Evolutionary conservation across 2,329 filamentous ascomycete species (phyloP).

Genomic region (Trichophaea hybrida): DNA sequence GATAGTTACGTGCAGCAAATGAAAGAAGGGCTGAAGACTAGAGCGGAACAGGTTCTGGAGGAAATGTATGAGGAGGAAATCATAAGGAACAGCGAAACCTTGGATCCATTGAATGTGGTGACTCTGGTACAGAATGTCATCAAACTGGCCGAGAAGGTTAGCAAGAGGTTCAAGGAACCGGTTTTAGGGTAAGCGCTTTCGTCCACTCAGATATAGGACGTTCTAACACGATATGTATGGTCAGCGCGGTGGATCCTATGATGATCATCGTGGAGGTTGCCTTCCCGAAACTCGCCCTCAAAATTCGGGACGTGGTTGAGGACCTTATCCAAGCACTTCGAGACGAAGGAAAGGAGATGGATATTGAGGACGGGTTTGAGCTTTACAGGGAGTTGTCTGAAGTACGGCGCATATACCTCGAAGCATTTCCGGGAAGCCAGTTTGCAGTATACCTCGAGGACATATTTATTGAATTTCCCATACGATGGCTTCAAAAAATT

Average conservation of each 20-base stretch:
- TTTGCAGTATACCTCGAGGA: conserved; percentile 84
- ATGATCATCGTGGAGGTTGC: conserved; percentile 51
- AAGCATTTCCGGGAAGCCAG: conserved; percentile 54
- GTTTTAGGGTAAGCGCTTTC: conserved; percentile 23
- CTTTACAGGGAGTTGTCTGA: conserved; percentile 79
- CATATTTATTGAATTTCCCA: conserved; percentile 79
- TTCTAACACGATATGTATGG: conserved; percentile 6
- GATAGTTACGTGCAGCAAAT: conserved; percentile 59
- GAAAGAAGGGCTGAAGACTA: conserved; percentile 54
- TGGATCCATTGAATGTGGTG: conserved; percentile 85
- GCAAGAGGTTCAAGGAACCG: conserved; percentile 62
- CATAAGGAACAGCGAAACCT: conserved; percentile 37
- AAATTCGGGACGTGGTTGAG: conserved; percentile 70
- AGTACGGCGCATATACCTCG: conserved; percentile 65
- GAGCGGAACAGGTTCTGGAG: conserved; percentile 66
- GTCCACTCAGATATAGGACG: background rate
- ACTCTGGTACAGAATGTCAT: conserved; percentile 75
- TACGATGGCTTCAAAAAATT: conserved; percentile 79
- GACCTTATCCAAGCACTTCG: conserved; percentile 63
- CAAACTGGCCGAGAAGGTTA: conserved; percentile 72
- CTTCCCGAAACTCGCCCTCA: conserved; percentile 78
- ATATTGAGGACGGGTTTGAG: conserved; percentile 84
- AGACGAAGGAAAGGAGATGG: conserved; percentile 53
- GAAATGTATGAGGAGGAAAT: conserved; percentile 60
- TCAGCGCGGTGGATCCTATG: conserved; percentile 14